phyloP scores from a whole-genome alignment of 768 basidiomycete genomes.

The Tricholoma terreum region DNA sequence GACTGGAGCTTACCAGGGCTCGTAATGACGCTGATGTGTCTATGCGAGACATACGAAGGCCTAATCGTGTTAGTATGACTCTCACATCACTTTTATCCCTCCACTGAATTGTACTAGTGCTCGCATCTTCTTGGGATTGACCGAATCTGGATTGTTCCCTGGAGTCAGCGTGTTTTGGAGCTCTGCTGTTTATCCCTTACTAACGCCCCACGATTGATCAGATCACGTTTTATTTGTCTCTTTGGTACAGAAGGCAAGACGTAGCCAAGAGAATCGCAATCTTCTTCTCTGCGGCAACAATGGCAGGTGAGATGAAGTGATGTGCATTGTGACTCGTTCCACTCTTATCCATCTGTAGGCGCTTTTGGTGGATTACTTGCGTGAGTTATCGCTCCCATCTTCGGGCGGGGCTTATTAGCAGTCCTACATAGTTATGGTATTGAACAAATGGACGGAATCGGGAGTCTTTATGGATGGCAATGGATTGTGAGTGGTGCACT shows the following conservation, averaged over 20 bases:
- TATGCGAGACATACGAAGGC: conserved; percentile 28
- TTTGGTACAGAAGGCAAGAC: conserved; percentile 61
- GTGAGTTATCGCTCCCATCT: conserved; percentile 21
- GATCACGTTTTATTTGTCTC: conserved; percentile 46
- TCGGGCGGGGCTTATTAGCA: not conserved
- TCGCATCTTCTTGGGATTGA: conserved; percentile 38
- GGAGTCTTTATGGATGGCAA: conserved; percentile 42
- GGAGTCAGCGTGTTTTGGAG: conserved; percentile 24
- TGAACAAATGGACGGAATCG: conserved; percentile 41
- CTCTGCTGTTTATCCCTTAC: not conserved
- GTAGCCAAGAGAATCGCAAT: conserved; percentile 57
- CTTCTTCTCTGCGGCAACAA: conserved; percentile 61
- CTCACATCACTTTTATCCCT: not conserved
- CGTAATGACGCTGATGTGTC: conserved; percentile 32
- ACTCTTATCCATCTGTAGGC: conserved; percentile 25
- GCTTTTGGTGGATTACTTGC: conserved; percentile 49
- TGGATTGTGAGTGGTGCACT: conserved; percentile 40
- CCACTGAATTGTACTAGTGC: conserved; percentile 19
- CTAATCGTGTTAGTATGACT: conserved; percentile 24
- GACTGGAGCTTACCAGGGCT: conserved; percentile 9
- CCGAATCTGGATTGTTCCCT: conserved; percentile 39
- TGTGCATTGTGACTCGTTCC: not conserved
- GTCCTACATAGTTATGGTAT: conserved; percentile 45
- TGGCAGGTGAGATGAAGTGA: conserved; percentile 35
- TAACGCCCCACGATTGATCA: conserved; percentile 5